These are phyloP conservation scores for Zoysia japonica DNA, from an alignment of 176 grass and related monocot genomes.

Conservation along the genomic window DNA sequence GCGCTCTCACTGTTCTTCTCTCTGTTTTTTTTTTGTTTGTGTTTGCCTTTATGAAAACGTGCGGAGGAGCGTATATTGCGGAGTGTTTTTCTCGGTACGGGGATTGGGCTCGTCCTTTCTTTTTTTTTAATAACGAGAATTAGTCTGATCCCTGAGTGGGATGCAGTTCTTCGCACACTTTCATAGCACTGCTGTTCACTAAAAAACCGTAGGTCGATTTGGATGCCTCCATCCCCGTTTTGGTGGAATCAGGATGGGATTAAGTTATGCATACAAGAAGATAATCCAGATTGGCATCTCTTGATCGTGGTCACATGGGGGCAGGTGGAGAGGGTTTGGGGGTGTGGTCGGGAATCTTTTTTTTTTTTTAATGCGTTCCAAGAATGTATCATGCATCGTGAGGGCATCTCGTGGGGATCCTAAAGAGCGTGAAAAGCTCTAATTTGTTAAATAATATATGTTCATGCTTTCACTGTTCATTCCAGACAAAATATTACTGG, in stretches of 20 bases:
- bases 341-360: too few species aligned
- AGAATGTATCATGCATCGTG: too few species aligned
- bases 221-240: background rate
- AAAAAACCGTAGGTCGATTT: background rate
- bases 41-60: background rate
- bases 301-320: background rate
- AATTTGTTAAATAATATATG: background rate
- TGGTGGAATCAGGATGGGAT: background rate
- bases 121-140: background rate
- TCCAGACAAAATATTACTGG: too few species aligned
- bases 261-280: background rate
- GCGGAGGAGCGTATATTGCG: background rate
- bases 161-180: background rate
- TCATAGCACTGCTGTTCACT: background rate
- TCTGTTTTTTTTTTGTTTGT: background rate
- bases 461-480: too few species aligned
- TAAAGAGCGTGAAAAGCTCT: background rate
- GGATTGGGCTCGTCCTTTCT: background rate
- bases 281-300: background rate
- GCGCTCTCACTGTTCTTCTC: background rate
- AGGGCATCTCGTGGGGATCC: background rate
- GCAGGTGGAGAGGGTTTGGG: too few species aligned
- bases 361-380: too few species aligned
- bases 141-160: background rate
- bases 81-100: background rate